Base-by-base conservation (phyloP, 225 moss, liverwort and hornwort species). In the Rhytidiadelphus loreus region DNA sequence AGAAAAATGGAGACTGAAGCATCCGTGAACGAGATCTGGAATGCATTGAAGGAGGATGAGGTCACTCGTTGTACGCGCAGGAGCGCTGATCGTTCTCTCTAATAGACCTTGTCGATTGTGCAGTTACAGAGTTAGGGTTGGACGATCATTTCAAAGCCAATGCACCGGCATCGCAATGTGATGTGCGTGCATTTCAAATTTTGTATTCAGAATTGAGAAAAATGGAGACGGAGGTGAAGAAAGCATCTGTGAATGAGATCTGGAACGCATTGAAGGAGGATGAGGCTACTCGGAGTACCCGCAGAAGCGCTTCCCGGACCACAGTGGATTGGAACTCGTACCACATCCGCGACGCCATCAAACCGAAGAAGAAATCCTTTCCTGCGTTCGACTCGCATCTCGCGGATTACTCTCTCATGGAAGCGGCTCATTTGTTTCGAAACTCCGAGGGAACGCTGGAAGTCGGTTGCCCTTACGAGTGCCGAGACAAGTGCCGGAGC, bases 241-340 rank as follows among this genome's bases (percentile, higher is more conserved):
- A 82, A 80, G 74, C 81, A 4, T 91, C 86, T 39, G 93, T 94
- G 53, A 88, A 53, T 33, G 93, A 92, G 46, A 87, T 94, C 43
- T 94, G 94, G 94, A 90, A 91, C 59, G 91, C 88, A 62, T 75
- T 93, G 68, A 94, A 94, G 83, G 81, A 90, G 77, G 92, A 91
- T 74, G 94, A 92, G 80, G 90, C 90, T 7, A 81, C 75, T 53
- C 89, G 87, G 57, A 91, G 72, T 61, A 83, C 90, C n/a, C 91
- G 82, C 75, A 64, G 71, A n/a, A 89, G 72, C 59, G 88, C 88
- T 32, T 60, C 88, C 32, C 87, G 92, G 72, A 92, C 83, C 33
- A 90, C 85, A 16, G 89, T 93, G 69, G 91, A 93, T 73, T 94
- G 94, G 94, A 94, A 94, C 74, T 94, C 93, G 55, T 93, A 93